phyloP scores from a whole-genome alignment of 192 early-diverging fungal species.

The Podila epicladia region DNA sequence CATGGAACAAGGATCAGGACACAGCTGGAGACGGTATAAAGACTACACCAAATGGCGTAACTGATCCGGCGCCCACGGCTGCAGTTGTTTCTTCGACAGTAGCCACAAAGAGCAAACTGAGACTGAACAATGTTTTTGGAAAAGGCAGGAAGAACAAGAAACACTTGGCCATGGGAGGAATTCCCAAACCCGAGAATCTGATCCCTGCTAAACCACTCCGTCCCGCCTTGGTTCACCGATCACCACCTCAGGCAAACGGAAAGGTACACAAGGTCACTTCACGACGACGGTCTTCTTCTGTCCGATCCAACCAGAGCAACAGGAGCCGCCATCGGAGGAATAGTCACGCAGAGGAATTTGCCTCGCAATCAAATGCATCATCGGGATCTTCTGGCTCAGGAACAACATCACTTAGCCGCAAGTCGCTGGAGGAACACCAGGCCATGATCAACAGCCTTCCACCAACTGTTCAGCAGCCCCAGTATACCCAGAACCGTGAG shows the following conservation, averaged over 20 bases:
- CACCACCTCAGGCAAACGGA: neutral
- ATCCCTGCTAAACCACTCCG: conserved; percentile 29
- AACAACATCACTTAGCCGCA: neutral
- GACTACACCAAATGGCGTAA: neutral
- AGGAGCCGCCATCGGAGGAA: neutral
- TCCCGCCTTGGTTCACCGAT: conserved; percentile 28
- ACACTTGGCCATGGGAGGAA: neutral
- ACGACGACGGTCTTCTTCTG: conserved; percentile 5
- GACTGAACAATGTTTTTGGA: conserved; percentile 32
- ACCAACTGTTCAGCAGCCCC: neutral
- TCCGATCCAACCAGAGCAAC: neutral
- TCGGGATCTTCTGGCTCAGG: neutral
- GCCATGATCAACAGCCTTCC: neutral
- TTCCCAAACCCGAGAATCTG: neutral
- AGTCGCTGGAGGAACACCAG: neutral
- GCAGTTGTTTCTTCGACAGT: neutral
- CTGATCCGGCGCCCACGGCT: neutral
- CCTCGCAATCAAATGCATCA: no score
- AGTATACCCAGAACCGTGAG: neutral
- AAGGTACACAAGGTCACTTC: conserved; percentile 21
- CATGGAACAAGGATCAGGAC: conserved; percentile 4
- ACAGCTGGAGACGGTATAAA: neutral
- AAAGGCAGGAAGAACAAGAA: conserved; percentile 20
- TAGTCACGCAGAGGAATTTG: neutral
- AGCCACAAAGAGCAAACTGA: conserved; percentile 3